phyloP scores from a whole-genome alignment of 345 rosid species.

The Camelina hispida region DNA sequence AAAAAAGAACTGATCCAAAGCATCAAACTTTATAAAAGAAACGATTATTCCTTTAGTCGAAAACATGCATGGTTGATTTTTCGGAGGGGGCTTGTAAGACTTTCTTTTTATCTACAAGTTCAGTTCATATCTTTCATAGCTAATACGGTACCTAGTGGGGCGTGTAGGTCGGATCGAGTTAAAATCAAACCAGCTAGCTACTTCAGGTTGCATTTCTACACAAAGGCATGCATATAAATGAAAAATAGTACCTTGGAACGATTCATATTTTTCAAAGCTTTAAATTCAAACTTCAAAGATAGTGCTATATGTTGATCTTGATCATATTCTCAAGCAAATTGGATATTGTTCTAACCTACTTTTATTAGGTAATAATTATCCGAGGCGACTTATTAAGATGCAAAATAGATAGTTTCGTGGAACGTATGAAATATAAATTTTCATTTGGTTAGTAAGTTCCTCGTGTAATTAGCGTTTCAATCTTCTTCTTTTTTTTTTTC shows the following conservation, averaged over 20 bases:
- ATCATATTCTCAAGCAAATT: constrained; percentile 17
- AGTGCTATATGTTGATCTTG: constrained; percentile 25
- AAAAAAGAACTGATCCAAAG: neutral
- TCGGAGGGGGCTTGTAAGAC: neutral
- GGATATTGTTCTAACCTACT: neutral
- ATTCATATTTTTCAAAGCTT: neutral
- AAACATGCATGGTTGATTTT: neutral
- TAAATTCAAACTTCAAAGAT: constrained; percentile 3
- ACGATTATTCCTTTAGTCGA: neutral
- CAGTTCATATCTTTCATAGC: neutral
- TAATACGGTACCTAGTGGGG: neutral
- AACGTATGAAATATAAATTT: neutral
- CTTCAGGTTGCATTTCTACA: neutral
- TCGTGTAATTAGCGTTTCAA: constrained; percentile 18
- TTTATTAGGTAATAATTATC: neutral
- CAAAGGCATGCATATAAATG: neutral
- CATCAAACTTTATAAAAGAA: neutral
- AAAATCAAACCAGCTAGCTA: neutral
- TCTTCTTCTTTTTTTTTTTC: neutral
- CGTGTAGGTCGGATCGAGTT: constrained; percentile 12
- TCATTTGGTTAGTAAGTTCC: neutral
- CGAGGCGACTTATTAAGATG: neutral
- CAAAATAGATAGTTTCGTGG: constrained; percentile 14
- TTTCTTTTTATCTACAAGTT: neutral
- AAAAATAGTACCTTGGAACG: neutral